These are phyloP conservation scores for Tulasnella sp. DNA, from an alignment of 768 basidiomycete species.

Conservation along the genomic window DNA sequence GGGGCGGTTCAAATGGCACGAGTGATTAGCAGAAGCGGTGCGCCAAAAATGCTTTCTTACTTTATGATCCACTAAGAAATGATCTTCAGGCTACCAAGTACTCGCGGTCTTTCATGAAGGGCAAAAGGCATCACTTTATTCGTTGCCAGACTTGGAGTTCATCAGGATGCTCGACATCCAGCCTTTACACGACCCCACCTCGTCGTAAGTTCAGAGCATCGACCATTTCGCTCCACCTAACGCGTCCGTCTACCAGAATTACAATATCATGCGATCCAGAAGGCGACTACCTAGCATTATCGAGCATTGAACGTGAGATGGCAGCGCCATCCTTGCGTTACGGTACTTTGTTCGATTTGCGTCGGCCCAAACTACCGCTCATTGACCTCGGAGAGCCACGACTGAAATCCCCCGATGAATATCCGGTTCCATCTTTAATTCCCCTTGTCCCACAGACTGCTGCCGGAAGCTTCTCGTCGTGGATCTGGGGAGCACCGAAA, in stretches of 20 bases:
- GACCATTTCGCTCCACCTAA: not conserved
- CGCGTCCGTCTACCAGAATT: not conserved
- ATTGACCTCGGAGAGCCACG: constrained; percentile 7
- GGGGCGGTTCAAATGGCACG: constrained; percentile 39
- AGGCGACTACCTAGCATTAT: constrained; percentile 5
- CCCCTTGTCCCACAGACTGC: not conserved
- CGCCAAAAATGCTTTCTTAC: not conserved
- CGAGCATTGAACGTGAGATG: not conserved
- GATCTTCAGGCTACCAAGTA: constrained; percentile 41
- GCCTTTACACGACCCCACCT: not conserved
- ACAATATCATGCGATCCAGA: not conserved
- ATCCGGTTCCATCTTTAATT: not conserved
- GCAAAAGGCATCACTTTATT: not conserved
- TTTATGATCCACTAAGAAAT: not conserved
- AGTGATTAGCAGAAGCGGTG: constrained; percentile 41
- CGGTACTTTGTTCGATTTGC: constrained; percentile 7
- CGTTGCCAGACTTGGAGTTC: constrained; percentile 9
- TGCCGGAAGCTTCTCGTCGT: constrained; percentile 1
- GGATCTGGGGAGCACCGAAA: constrained; percentile 17
- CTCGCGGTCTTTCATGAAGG: constrained; percentile 49
- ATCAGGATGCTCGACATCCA: not conserved
- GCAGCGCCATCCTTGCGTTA: not conserved
- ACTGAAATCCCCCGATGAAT: not conserved
- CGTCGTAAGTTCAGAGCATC: not conserved
- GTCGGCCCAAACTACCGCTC: not conserved